Evolutionary conservation across 768 basidiomycete species (phyloP), one percentile per base, ranked within the genome.

Genomic region (Saitozyma podzolica): DNA sequence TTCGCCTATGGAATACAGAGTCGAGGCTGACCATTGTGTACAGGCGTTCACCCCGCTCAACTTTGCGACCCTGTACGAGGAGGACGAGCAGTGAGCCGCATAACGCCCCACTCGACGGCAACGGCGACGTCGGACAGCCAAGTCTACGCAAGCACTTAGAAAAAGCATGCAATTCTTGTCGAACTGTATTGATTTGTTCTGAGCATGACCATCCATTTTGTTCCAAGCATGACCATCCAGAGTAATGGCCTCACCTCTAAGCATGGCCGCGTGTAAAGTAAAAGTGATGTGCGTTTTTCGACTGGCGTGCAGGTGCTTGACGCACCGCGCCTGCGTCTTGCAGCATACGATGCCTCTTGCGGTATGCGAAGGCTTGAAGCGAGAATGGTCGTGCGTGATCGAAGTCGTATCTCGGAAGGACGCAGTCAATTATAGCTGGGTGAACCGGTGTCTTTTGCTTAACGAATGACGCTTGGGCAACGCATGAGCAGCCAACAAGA

Each of bases 31-130:
- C 37, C 47, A 48, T 29, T 29, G 29, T 5, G 29, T 11, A 14
- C 59, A 80, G 78, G 55, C 75, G 4, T 81, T 81, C 70, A 68
- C 69, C 8, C 80, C 80, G 6, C 67, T 81, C 52, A 76, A 67
- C 40, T 81, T 81, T 61, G 73, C 74, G 20, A 67, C 67, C 19
- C 56, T 75, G 16, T 77, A 64, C 20, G 75, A 75, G 17, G 74
- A 74, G 40, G 73, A 66, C 17, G 71, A 75, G 19, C 60, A 67
- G 40, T 72, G 54, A n/a, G 10, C 16, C 3, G 56, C 14, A 16
- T 55, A 4, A 20, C 54, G 40, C 20, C 3, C 37, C 2, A 11
- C 51, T 2, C 51, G 13, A 17, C 45, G n/a, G 29, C 29, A 2
- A 29, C 29, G 45, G 11, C n/a, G 13, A n/a, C 54, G n/a, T 49